Percentiles rank a stretch among this genome's conserved stretches.
Evolutionary conservation across 2,329 filamentous ascomycete species (phyloP).

Genomic region (Xylariaceae sp.): DNA sequence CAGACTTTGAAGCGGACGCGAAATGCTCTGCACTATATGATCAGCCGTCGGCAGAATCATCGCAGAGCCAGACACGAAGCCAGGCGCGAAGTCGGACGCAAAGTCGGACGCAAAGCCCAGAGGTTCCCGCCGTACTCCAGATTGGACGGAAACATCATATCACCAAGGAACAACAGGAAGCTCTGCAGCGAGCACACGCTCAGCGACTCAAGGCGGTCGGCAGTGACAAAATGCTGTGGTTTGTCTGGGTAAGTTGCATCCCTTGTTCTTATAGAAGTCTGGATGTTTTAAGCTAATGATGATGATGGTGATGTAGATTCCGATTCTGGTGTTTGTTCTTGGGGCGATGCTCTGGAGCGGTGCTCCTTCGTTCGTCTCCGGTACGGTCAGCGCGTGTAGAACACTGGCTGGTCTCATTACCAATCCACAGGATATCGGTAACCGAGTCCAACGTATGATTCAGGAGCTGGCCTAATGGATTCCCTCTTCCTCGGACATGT

Average conservation of each 20-base stretch:
- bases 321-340: constrained; percentile 34
- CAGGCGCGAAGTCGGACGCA: background rate
- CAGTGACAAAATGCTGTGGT: constrained; percentile 61
- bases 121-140: constrained; percentile 43
- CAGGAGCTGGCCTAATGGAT: constrained; percentile 13
- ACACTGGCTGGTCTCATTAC: constrained; percentile 14
- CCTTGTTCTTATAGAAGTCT: background rate
- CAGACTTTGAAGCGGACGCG: constrained; percentile 52
- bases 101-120: constrained; percentile 21
- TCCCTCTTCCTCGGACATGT: background rate
- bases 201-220: constrained; percentile 58
- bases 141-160: constrained; percentile 60
- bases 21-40: constrained; percentile 53
- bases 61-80: constrained; percentile 8
- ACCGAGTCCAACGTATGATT: constrained; percentile 12
- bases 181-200: constrained; percentile 55
- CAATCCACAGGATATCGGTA: constrained; percentile 20
- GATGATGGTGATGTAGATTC: constrained; percentile 30
- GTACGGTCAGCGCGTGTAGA: constrained; percentile 16
- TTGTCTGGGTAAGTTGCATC: constrained; percentile 53
- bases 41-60: constrained; percentile 32
- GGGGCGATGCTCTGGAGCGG: constrained; percentile 34
- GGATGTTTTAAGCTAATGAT: background rate
- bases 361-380: constrained; percentile 26
- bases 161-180: constrained; percentile 60